Conservation (phyloP, 345 rosid species). For the Gossypium rotundifolium region DNA sequence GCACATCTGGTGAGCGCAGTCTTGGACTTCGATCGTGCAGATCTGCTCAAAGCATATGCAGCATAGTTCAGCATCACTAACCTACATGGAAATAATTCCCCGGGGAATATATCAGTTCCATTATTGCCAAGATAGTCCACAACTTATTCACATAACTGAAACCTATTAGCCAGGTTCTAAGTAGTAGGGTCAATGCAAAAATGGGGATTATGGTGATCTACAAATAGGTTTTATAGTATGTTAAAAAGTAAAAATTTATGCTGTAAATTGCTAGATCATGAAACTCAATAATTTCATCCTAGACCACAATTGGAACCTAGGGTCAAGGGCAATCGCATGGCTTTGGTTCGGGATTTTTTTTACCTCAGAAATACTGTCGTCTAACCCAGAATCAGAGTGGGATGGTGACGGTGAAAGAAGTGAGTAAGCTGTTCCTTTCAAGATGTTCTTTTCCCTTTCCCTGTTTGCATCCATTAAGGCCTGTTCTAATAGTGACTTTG, state of each 20-base stretch:
- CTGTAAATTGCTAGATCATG: too few species aligned
- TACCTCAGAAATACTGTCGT: conserved; percentile 90
- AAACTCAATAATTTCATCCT: too few species aligned
- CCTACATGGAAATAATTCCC: conserved; percentile 36
- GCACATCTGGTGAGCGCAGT: conserved; percentile 97
- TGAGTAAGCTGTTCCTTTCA: conserved; percentile 59
- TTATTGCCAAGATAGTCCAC: background rate
- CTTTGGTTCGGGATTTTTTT: background rate
- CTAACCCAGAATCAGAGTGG: conserved; percentile 51
- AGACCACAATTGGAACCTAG: too few species aligned
- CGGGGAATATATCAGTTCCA: conserved; percentile 7
- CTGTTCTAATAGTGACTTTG: conserved; percentile 66
- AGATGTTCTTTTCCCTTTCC: conserved; percentile 77
- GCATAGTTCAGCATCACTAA: conserved; percentile 73
- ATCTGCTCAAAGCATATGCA: conserved; percentile 96
- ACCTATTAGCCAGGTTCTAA: background rate
- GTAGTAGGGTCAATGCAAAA: background rate
- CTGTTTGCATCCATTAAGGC: conserved; percentile 86
- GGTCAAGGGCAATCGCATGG: background rate
- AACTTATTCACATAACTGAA: too few species aligned
- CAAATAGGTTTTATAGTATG: too few species aligned
- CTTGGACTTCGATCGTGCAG: conserved; percentile 87
- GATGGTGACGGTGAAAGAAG: conserved; percentile 69
- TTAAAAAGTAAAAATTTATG: too few species aligned
- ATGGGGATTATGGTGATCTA: background rate